These are phyloP conservation scores for Backusella circina DNA, from an alignment of 192 early-diverging fungal species.

Conservation along the genomic window DNA sequence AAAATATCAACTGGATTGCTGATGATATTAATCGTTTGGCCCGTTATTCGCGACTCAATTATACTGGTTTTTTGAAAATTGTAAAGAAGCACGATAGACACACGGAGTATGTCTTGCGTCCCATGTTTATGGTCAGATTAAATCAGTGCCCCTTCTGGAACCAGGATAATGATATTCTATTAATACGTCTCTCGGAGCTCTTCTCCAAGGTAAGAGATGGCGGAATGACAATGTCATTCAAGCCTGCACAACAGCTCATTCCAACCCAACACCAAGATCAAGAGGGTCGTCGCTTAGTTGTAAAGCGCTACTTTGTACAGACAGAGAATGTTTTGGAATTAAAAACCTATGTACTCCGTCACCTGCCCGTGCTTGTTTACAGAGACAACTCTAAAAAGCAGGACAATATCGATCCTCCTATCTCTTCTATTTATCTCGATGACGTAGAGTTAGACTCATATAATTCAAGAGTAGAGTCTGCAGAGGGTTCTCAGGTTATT, in stretches of 20 bases:
- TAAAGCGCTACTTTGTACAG: conserved; percentile 85
- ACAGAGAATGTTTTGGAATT: conserved; percentile 92
- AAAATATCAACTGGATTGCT: conserved; percentile 68
- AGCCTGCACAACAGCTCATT: neutral
- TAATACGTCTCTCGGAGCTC: conserved; percentile 81
- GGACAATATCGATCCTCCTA: conserved; percentile 74
- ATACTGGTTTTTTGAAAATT: conserved; percentile 86
- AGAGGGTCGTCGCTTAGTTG: conserved; percentile 9
- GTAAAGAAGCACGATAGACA: conserved; percentile 99
- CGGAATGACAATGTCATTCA: conserved; percentile 33
- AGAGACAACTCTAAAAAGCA: conserved; percentile 61
- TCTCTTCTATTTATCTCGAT: conserved; percentile 93
- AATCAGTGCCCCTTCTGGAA: conserved; percentile 83
- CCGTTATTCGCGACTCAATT: conserved; percentile 76
- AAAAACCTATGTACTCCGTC: conserved; percentile 86
- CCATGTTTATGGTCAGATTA: conserved; percentile 76
- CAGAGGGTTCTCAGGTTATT: conserved; percentile 85
- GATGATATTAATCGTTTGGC: conserved; percentile 76
- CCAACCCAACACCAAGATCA: neutral
- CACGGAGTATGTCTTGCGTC: conserved; percentile 71
- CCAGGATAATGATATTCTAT: conserved; percentile 80
- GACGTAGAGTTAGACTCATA: conserved; percentile 88
- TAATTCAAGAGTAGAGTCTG: conserved; percentile 79
- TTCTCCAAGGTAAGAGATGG: conserved; percentile 67
- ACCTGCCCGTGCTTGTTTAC: conserved; percentile 89